These are phyloP conservation scores for Ulmus americana DNA, from an alignment of 331 rosid genomes.

Conservation along the genomic window DNA sequence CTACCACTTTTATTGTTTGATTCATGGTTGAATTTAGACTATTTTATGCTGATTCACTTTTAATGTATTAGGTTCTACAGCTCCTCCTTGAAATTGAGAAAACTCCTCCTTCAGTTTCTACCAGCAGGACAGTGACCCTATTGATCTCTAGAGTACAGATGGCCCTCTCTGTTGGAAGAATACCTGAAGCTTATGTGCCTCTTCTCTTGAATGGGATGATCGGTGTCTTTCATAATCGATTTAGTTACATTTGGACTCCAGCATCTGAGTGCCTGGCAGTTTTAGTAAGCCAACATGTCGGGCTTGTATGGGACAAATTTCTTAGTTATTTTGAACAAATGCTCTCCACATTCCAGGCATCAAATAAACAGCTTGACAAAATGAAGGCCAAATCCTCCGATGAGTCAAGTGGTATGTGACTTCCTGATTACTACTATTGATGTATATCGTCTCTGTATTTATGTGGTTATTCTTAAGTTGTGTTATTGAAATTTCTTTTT, in stretches of 20 bases:
- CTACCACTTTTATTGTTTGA: slow-evolving; percentile 8
- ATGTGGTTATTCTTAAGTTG: background rate
- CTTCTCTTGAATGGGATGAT: slow-evolving; percentile 60
- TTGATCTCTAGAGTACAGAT: slow-evolving; percentile 70
- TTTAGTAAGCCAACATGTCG: slow-evolving; percentile 43
- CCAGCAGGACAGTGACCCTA: slow-evolving; percentile 59
- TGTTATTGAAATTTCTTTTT: background rate
- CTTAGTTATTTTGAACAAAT: slow-evolving; percentile 41
- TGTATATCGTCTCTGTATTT: background rate
- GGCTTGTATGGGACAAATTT: slow-evolving; percentile 54
- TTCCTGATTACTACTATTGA: slow-evolving; percentile 1
- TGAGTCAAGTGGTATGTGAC: slow-evolving; percentile 48
- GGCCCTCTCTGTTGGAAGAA: slow-evolving; percentile 59
- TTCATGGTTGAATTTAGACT: slow-evolving; percentile 12
- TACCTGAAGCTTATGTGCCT: slow-evolving; percentile 48
- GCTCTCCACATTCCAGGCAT: slow-evolving; percentile 36
- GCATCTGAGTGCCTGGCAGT: slow-evolving; percentile 74
- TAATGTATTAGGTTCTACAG: slow-evolving; percentile 56
- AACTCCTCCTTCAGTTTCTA: slow-evolving; percentile 63
- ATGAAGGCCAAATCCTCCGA: slow-evolving; percentile 26
- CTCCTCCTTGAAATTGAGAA: slow-evolving; percentile 67
- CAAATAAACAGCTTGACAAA: slow-evolving; percentile 28
- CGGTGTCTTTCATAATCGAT: slow-evolving; percentile 72
- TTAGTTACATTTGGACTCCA: slow-evolving; percentile 66
- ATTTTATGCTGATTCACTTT: slow-evolving; percentile 20